Percentiles rank a stretch among this genome's conserved stretches.
These are phyloP conservation scores for Triticum monococcum DNA, from an alignment of 176 grass and related monocot genomes.

Conservation along the genomic window DNA sequence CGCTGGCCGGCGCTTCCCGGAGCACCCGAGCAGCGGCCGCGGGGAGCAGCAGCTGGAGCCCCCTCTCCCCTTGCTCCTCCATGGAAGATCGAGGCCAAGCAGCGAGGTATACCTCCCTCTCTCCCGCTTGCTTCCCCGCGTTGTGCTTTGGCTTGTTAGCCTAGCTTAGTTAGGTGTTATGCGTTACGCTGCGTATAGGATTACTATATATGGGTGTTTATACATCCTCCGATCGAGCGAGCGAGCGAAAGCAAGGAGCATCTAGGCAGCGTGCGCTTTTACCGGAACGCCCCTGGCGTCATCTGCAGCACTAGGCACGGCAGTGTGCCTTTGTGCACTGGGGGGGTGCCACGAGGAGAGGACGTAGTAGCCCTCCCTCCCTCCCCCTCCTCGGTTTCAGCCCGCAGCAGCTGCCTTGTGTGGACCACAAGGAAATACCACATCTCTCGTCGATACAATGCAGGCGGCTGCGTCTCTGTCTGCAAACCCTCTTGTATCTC, in stretches of 20 bases:
- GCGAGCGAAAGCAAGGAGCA: not conserved
- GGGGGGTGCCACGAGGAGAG: not conserved
- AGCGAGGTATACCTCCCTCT: not conserved
- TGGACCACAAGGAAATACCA: constrained; percentile 31
- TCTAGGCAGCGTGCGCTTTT: constrained; percentile 20
- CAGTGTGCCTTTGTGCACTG: not conserved
- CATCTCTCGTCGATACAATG: constrained; percentile 3
- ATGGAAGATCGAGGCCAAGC: constrained; percentile 32
- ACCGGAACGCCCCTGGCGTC: not conserved
- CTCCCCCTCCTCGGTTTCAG: constrained; percentile 24
- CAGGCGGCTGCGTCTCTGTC: not conserved
- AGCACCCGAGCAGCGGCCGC: not conserved
- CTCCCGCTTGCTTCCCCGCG: not conserved
- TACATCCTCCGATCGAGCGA: no score
- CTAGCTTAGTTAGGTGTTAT: not conserved
- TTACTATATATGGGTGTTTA: constrained; percentile 31
- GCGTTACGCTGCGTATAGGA: constrained; percentile 6
- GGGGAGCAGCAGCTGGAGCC: constrained; percentile 63
- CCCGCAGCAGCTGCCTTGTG: not conserved
- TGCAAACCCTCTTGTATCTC: not conserved
- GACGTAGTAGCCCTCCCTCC: not conserved
- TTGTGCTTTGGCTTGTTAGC: not conserved
- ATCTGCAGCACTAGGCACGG: not conserved
- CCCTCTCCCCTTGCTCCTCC: constrained; percentile 60
- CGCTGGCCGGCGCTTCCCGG: not conserved